A percentile compares a stretch with the other conserved stretches of the same genome.
Evolutionary conservation across 2,329 filamentous ascomycete species (phyloP).

Genomic region (Aspergillus sp.): DNA sequence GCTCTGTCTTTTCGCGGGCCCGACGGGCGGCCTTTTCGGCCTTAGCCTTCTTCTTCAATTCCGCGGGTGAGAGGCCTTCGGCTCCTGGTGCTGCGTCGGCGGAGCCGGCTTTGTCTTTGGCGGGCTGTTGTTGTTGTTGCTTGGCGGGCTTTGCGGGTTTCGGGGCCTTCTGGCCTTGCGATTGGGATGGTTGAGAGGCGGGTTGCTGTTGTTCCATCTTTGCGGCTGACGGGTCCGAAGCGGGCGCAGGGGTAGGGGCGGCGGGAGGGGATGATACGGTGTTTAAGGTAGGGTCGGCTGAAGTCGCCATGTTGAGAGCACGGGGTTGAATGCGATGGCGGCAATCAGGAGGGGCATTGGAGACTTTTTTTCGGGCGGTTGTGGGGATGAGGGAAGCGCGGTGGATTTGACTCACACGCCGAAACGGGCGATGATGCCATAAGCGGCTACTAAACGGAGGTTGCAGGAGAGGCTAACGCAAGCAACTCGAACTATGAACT

Average conservation of each 20-base stretch:
- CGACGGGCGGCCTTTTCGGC: conserved; percentile 87
- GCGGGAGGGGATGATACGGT: conserved; percentile 16
- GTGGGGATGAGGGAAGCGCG: conserved; percentile 15
- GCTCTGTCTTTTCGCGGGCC: conserved; percentile 65
- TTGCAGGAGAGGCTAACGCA: neutral
- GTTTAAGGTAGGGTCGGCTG: conserved; percentile 23
- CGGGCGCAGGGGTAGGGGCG: conserved; percentile 19
- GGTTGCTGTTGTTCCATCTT: conserved; percentile 10
- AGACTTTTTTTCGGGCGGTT: conserved; percentile 27
- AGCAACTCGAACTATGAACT: neutral
- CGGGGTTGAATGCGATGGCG: conserved; percentile 19
- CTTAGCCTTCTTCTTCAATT: conserved; percentile 85
- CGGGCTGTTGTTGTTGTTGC: conserved; percentile 17
- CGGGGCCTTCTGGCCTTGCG: conserved; percentile 24
- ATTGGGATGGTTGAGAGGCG: conserved; percentile 19
- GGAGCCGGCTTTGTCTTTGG: conserved; percentile 26
- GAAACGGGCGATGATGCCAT: conserved; percentile 34
- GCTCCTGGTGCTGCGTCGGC: conserved; percentile 25
- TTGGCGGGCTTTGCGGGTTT: conserved; percentile 17
- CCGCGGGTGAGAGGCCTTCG: conserved; percentile 54
- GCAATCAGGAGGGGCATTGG: conserved; percentile 27
- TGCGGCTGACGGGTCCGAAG: conserved; percentile 19
- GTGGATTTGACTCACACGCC: conserved; percentile 30
- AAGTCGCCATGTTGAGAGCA: conserved; percentile 28
- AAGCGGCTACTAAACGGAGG: conserved; percentile 27